Evolutionary conservation across 1,139 yeast species (phyloP).

Genomic region (Suhomyces chickasaworum): DNA sequence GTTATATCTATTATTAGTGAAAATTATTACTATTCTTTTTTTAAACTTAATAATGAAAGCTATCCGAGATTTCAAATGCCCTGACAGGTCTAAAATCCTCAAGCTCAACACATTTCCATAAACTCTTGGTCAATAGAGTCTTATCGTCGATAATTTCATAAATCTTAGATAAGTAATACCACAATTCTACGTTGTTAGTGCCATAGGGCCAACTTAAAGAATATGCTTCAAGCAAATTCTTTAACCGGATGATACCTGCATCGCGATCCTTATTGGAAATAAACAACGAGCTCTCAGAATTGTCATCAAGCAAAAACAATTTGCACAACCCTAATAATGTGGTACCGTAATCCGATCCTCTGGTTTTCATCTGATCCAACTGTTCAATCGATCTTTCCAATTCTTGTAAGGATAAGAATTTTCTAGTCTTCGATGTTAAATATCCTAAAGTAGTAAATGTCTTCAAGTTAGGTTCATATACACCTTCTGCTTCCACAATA

Average conservation of each 20-base stretch:
- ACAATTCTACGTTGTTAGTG: constrained; percentile 62
- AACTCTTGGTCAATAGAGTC: constrained; percentile 50
- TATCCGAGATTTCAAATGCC: constrained; percentile 32
- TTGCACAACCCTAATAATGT: constrained; percentile 71
- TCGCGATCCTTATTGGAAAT: constrained; percentile 53
- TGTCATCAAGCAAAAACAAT: constrained; percentile 51
- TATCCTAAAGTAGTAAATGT: constrained; percentile 60
- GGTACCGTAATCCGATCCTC: constrained; percentile 47
- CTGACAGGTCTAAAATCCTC: constrained; percentile 72
- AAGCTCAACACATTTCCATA: constrained; percentile 69
- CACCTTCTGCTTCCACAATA: constrained; percentile 67
- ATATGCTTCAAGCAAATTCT: constrained; percentile 59
- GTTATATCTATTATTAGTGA: too few relatives aligned
- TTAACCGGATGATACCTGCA: constrained; percentile 67
- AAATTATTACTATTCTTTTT: too few relatives aligned
- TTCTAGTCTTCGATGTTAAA: constrained; percentile 40
- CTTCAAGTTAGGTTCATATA: constrained; percentile 51
- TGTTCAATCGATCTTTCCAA: constrained; percentile 67
- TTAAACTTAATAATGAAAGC: constrained; percentile 11
- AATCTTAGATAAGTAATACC: constrained; percentile 69
- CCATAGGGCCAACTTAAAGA: constrained; percentile 54
- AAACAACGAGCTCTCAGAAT: constrained; percentile 36
- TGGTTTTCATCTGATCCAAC: constrained; percentile 24
- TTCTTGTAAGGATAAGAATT: constrained; percentile 60
- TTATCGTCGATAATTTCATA: constrained; percentile 65